Conservation (phyloP, 768 basidiomycete species). For the Hericium coralloides region DNA sequence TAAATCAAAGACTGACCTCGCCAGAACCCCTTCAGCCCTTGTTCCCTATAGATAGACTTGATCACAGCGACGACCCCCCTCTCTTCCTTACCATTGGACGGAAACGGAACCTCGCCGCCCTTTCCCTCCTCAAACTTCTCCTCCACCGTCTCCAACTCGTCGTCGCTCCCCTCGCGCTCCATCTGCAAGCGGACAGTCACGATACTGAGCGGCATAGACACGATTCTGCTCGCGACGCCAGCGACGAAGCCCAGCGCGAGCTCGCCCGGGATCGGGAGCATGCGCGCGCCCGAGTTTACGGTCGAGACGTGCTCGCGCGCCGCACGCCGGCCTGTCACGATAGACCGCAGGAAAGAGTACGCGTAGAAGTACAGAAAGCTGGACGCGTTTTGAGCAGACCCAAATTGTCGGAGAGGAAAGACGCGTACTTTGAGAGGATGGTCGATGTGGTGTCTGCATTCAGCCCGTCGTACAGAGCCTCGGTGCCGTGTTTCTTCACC, state of each 20-base stretch:
- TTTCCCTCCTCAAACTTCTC: constrained; percentile 6
- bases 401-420: neutral
- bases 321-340: constrained; percentile 27
- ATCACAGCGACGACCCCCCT: neutral
- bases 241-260: constrained; percentile 47
- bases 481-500: constrained; percentile 30
- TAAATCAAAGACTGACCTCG: constrained; percentile 27
- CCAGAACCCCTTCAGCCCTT: constrained; percentile 50
- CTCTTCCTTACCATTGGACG: neutral
- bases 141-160: constrained; percentile 15
- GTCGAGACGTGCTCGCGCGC: neutral
- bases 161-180: constrained; percentile 24
- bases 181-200: constrained; percentile 48
- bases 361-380: constrained; percentile 57
- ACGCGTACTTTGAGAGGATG: constrained; percentile 40
- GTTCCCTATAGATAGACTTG: constrained; percentile 32
- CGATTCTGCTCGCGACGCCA: constrained; percentile 44
- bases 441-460: constrained; percentile 45
- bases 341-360: constrained; percentile 39
- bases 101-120: neutral
- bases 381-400: neutral
- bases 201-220: constrained; percentile 48
- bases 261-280: constrained; percentile 32
- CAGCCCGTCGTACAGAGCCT: constrained; percentile 43
- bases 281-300: constrained; percentile 5